Evolutionary conservation across 768 basidiomycete species (phyloP), one percentile per base, ranked within the genome.

Genomic region (Leccinum broughii): DNA sequence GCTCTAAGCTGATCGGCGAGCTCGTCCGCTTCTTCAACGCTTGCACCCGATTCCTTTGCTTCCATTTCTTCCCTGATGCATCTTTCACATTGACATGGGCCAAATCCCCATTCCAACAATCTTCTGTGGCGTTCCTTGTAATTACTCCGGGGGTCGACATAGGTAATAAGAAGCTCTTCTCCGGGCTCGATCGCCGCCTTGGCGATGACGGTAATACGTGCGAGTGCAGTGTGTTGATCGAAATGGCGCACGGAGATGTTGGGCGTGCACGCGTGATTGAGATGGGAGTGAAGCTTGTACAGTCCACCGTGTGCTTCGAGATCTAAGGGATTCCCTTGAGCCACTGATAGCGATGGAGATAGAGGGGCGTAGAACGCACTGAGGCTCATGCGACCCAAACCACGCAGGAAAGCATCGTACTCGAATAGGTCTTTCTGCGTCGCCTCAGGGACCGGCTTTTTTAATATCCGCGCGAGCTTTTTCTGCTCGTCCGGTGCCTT

Each of bases 221-320:
- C 80, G 56, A 92, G 86, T 2, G 88, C 81, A 2, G 78, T 84
- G 54, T 83, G 84, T 63, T 80, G 82, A 71, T 91, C 87, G 58
- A 92, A 75, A 69, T 93, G 93, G 2, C 89, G 85, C 15, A 90
- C 86, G 17, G 91, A 89, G 52, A 87, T 66, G 72, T 93, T 95
- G 0, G 94, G 92, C 17, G 77, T 72, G 73, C 94, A 97, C 7
- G 82, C 82, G 72, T 97, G 94, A 73, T 96, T 97, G 32, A 95
- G 72, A 65, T 95, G 91, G 2, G 93, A 89, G 70, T 95, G 93
- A 5, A 95, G 81, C 22, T 81, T 83, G 75, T 95, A 96, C 10
- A 96, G 77, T 2, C 93, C 93, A 3, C 92, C 93, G 57, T 94
- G 91, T 2, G 88, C 84, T 75, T 95, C 93, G 54, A 94, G 77